phyloP scores from a whole-genome alignment of 495 filamentous ascomycete genomes.

The Xylona heveae region DNA sequence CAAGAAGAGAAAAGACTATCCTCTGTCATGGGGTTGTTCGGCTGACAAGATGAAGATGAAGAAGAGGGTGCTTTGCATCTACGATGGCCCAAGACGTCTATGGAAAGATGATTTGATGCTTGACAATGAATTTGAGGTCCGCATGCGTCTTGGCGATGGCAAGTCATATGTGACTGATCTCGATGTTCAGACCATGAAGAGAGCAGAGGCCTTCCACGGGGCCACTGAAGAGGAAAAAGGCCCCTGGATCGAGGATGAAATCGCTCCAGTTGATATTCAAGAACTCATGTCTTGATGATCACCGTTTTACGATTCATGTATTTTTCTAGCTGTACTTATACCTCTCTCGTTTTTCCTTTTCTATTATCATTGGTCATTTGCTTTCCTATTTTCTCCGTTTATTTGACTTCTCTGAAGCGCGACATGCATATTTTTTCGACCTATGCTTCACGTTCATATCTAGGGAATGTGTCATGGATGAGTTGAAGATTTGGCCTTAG shows the following conservation, averaged over 20 bases:
- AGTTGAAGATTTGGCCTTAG: no score
- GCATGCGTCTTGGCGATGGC: constrained; percentile 42
- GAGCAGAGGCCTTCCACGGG: constrained; percentile 58
- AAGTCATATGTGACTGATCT: constrained; percentile 74
- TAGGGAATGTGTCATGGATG: no score
- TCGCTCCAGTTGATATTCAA: constrained; percentile 11
- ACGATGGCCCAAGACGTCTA: constrained; percentile 68
- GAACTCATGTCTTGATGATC: constrained; percentile 11
- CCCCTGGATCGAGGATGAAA: constrained; percentile 36
- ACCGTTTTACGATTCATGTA: not conserved
- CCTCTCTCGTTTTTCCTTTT: not conserved
- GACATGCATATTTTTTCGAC: no score
- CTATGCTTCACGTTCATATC: no score
- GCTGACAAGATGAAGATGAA: constrained; percentile 89
- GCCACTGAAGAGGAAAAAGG: constrained; percentile 72
- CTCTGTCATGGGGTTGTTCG: constrained; percentile 76
- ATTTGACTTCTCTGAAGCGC: no score
- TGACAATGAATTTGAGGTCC: constrained; percentile 82
- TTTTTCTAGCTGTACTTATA: not conserved
- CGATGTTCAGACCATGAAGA: constrained; percentile 73
- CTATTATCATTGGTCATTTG: no score
- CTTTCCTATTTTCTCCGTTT: no score
- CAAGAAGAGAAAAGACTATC: constrained; percentile 82
- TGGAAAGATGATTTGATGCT: constrained; percentile 99
- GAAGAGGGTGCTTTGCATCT: constrained; percentile 87